A percentile compares a stretch with the other conserved stretches of the same genome.
phyloP scores from a whole-genome alignment of 371 early-diverging fungal genomes.

The Mortierella sp. region DNA sequence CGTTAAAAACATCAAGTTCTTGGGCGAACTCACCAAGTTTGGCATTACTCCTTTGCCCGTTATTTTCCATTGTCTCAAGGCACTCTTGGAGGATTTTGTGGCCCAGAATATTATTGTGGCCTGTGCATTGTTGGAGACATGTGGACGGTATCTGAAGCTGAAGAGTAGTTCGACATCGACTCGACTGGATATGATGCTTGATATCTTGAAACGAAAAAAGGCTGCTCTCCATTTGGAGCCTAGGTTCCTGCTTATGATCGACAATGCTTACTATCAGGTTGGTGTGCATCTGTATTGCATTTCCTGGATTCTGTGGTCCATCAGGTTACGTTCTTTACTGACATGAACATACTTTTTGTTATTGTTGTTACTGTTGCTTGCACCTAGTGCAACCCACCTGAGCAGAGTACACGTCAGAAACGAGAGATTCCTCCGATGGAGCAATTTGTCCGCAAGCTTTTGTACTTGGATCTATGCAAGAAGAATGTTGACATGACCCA shows the following conservation, averaged over 20 bases:
- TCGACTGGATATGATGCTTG: slow-evolving; percentile 77
- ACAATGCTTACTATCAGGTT: slow-evolving; percentile 90
- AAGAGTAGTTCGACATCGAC: slow-evolving; percentile 78
- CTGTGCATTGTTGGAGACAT: slow-evolving; percentile 87
- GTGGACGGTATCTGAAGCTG: slow-evolving; percentile 86
- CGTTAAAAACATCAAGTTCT: slow-evolving; percentile 85
- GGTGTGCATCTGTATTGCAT: background rate
- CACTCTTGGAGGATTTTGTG: slow-evolving; percentile 85
- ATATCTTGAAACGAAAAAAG: slow-evolving; percentile 90
- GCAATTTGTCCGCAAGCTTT: slow-evolving; percentile 84
- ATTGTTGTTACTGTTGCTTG: background rate
- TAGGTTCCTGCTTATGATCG: slow-evolving; percentile 87
- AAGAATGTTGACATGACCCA: slow-evolving; percentile 74
- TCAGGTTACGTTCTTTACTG: background rate
- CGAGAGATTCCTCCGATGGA: slow-evolving; percentile 83
- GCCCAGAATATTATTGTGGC: slow-evolving; percentile 85
- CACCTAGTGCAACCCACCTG: slow-evolving; percentile 84
- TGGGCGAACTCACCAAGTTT: slow-evolving; percentile 95
- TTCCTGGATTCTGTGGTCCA: background rate
- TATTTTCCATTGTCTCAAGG: slow-evolving; percentile 85
- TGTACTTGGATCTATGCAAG: slow-evolving; percentile 82
- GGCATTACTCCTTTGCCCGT: slow-evolving; percentile 82
- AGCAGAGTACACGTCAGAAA: slow-evolving; percentile 62
- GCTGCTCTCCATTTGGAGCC: slow-evolving; percentile 85
- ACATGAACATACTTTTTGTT: slow-evolving; percentile 18